Percentiles rank a stretch among this genome's conserved stretches.
Conservation (phyloP, 1,139 yeast genomes). For the Yamadazyma friedrichii region DNA sequence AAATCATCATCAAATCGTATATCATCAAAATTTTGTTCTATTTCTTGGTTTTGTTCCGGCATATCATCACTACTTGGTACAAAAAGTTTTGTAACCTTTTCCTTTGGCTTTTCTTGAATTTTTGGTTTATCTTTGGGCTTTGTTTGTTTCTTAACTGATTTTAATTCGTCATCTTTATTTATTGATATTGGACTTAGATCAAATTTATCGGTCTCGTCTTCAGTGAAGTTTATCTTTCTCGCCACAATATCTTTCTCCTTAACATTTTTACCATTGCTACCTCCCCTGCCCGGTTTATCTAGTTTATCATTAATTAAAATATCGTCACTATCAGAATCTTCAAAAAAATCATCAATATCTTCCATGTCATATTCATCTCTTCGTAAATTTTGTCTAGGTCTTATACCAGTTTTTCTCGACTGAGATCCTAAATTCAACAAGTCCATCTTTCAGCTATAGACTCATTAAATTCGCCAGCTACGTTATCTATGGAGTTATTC, state of each 20-base stretch:
- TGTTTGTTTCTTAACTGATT: neutral
- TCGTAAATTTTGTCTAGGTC: conserved; percentile 47
- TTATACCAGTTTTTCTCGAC: conserved; percentile 62
- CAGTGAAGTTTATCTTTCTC: conserved; percentile 37
- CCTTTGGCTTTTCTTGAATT: neutral
- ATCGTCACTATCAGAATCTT: conserved; percentile 37
- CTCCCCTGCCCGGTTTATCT: neutral
- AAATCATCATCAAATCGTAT: conserved; percentile 11
- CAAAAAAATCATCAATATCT: conserved; percentile 73
- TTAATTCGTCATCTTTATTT: neutral
- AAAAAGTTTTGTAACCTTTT: conserved; percentile 4
- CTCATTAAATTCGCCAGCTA: neutral
- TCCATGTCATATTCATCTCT: conserved; percentile 77
- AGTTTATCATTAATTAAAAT: neutral
- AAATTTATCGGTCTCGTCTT: conserved; percentile 37
- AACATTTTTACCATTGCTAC: neutral
- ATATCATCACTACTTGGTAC: neutral
- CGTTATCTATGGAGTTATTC: neutral
- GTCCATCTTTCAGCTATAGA: conserved; percentile 32
- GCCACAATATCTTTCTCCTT: conserved; percentile 17
- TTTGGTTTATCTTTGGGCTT: neutral
- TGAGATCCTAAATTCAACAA: conserved; percentile 52
- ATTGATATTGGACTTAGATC: conserved; percentile 30
- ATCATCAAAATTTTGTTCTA: conserved; percentile 10
- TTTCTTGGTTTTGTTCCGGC: neutral